These are phyloP conservation scores for Kodamaea alishanica DNA, from an alignment of 1,139 yeast species.

Conservation along the genomic window DNA sequence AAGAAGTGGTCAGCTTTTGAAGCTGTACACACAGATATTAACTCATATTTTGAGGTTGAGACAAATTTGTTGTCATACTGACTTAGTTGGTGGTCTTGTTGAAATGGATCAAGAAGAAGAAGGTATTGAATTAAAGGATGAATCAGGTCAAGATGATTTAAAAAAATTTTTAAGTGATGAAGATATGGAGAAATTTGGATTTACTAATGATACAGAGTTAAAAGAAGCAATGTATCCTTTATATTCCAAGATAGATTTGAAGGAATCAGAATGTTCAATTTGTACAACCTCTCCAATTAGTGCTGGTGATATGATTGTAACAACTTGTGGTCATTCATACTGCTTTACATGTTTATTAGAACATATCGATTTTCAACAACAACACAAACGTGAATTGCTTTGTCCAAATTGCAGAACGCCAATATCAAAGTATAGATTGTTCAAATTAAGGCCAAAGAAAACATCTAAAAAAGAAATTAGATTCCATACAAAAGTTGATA, in stretches of 20 bases:
- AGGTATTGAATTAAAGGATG: constrained; percentile 18
- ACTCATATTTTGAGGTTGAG: constrained; percentile 80
- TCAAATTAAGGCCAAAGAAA: constrained; percentile 32
- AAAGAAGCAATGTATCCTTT: constrained; percentile 28
- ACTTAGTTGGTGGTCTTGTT: constrained; percentile 47
- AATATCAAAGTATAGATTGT: constrained; percentile 42
- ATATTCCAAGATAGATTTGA: constrained; percentile 25
- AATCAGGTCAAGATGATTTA: constrained; percentile 11
- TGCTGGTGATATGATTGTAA: constrained; percentile 53
- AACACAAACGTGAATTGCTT: constrained; percentile 23
- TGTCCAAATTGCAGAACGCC: constrained; percentile 62
- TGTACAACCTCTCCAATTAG: constrained; percentile 69
- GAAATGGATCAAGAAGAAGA: constrained; percentile 39
- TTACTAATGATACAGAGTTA: constrained; percentile 32
- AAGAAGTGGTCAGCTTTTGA: constrained; percentile 65
- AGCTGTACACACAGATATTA: constrained; percentile 72
- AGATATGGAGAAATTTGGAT: constrained; percentile 19
- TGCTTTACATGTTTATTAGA: constrained; percentile 74
- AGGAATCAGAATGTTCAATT: constrained; percentile 74
- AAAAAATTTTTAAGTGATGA: constrained; percentile 15
- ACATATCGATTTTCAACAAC: constrained; percentile 55
- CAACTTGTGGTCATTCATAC: constrained; percentile 79
- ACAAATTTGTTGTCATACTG: constrained; percentile 85
- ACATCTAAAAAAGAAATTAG: constrained; percentile 31
- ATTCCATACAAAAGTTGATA: constrained; percentile 27